Evolutionary conservation across 495 filamentous ascomycete species (phyloP), one percentile per base, ranked within the genome.

Genomic region (Penicillium verhagenii): DNA sequence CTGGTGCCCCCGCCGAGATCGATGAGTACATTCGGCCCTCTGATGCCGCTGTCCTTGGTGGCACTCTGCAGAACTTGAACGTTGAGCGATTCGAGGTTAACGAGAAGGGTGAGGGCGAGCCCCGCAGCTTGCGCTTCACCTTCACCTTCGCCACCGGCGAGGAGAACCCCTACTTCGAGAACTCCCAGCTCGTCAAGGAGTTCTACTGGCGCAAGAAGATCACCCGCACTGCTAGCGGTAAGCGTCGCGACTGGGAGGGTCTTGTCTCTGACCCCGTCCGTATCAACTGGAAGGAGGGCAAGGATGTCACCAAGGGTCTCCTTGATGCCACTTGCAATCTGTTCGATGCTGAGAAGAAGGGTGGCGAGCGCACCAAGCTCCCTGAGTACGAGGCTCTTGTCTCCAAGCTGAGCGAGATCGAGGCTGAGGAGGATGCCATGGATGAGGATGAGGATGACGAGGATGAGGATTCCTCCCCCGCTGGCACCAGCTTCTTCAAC

Each of bases 271-370:
- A 93, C 68, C 93, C 93, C 6, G 89, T 96, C 33, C 78, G 82
- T 52, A 90, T 97, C 66, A 76, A 86, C 61, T 97, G 93, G 93
- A 96, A 91, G 81, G 74, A 84, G 58, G 87, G 82, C 47, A 85
- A 86, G 71, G 93, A 97, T 68, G 69, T 92, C 60, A 96, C 91
- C 31, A 80, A 82, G 51, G 92, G 93, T 35, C 71, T 96, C 59
- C 83, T 91, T 19, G 81, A 84, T 69, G 80, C 89, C 6, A 86
- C 86, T 14, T 79, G 82, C 45, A 79, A 82, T 44, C 78, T 88
- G 33, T 89, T 75, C 61, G 83, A 91, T 52, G 85, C 85, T 29
- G 81, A 89, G 70, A 71, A 78, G 67, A 56, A 69, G 53, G 64
- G 63, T 48, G 52, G 65, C 51, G 63, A 73, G 38, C 66, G 73